Percentiles rank a stretch among this genome's conserved stretches.
Evolutionary conservation across 139 green algal species (phyloP).

Genomic region (Eudorina sp.): DNA sequence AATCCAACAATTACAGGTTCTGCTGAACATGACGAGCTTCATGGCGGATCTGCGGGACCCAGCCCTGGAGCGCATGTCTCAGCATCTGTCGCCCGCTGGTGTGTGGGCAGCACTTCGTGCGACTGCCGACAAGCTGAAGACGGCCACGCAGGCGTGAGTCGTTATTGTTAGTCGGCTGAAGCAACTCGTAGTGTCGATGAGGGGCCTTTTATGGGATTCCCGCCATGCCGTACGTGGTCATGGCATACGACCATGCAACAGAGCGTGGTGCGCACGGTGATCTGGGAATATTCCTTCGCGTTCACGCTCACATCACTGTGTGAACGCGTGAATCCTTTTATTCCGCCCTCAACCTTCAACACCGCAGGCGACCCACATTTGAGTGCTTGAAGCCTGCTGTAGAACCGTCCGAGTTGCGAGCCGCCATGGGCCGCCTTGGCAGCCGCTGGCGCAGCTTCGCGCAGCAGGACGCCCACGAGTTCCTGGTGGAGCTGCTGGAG

Average conservation of each 20-base stretch:
- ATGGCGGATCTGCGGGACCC: slow-evolving; percentile 54
- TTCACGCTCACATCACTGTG: too few species aligned
- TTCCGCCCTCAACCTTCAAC: neutral
- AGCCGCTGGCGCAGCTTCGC: slow-evolving; percentile 59
- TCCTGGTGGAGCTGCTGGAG: slow-evolving; percentile 77
- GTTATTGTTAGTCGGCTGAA: too few species aligned
- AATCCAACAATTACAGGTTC: slow-evolving; percentile 68
- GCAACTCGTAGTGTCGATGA: too few species aligned
- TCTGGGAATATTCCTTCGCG: too few species aligned
- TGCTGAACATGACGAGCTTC: slow-evolving; percentile 68
- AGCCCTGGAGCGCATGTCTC: slow-evolving; percentile 16
- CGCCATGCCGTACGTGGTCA: too few species aligned
- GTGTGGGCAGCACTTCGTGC: slow-evolving; percentile 48
- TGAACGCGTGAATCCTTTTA: too few species aligned
- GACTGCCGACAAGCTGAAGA: slow-evolving; percentile 1
- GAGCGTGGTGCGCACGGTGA: too few species aligned
- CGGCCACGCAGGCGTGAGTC: neutral
- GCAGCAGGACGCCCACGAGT: slow-evolving; percentile 86
- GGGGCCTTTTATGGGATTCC: too few species aligned
- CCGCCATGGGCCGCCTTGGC: slow-evolving; percentile 57
- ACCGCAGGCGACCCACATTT: neutral
- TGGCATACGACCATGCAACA: too few species aligned
- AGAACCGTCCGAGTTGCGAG: slow-evolving; percentile 59
- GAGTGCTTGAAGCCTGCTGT: slow-evolving; percentile 31
- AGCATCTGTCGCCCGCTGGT: slow-evolving; percentile 30